Conservation (phyloP, 2,329 filamentous ascomycete genomes). For the Ceratocystis ficicola region DNA sequence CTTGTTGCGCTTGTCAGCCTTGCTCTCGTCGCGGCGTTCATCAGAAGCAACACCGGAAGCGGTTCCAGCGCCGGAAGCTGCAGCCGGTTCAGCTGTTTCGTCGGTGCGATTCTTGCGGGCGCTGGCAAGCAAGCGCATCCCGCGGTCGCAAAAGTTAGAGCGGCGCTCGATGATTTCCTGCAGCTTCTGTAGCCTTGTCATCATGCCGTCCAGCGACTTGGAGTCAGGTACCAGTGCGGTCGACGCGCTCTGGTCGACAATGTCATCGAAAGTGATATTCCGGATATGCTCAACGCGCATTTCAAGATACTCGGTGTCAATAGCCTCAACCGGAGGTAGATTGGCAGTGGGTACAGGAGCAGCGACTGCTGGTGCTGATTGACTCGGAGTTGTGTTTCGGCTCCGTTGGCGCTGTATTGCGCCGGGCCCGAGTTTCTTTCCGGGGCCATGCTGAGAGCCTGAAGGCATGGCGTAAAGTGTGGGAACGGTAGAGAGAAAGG, state of each 20-base stretch:
- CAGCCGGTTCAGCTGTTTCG: conserved; percentile 33
- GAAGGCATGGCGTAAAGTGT: conserved; percentile 40
- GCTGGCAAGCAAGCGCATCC: conserved; percentile 57
- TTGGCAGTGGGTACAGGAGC: conserved; percentile 34
- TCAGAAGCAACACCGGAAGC: conserved; percentile 29
- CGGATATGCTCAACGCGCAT: conserved; percentile 48
- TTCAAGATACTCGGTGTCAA: conserved; percentile 54
- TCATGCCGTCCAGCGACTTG: conserved; percentile 51
- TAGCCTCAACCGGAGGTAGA: conserved; percentile 43
- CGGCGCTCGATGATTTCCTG: conserved; percentile 55
- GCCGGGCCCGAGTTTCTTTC: conserved; percentile 51
- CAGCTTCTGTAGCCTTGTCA: conserved; percentile 51
- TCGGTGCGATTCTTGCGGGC: conserved; percentile 51
- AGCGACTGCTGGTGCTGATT: conserved; percentile 27
- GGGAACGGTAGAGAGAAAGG: neutral
- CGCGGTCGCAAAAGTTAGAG: conserved; percentile 55
- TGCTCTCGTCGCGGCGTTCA: conserved; percentile 37
- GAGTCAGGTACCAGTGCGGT: conserved; percentile 50
- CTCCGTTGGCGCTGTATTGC: conserved; percentile 56
- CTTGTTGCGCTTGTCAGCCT: conserved; percentile 50
- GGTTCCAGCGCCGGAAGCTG: neutral
- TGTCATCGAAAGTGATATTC: conserved; percentile 53
- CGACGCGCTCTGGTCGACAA: conserved; percentile 50
- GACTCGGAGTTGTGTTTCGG: conserved; percentile 65
- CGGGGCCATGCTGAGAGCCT: conserved; percentile 47